Conservation (phyloP, 495 filamentous ascomycete genomes). For the Cercophora samala region DNA sequence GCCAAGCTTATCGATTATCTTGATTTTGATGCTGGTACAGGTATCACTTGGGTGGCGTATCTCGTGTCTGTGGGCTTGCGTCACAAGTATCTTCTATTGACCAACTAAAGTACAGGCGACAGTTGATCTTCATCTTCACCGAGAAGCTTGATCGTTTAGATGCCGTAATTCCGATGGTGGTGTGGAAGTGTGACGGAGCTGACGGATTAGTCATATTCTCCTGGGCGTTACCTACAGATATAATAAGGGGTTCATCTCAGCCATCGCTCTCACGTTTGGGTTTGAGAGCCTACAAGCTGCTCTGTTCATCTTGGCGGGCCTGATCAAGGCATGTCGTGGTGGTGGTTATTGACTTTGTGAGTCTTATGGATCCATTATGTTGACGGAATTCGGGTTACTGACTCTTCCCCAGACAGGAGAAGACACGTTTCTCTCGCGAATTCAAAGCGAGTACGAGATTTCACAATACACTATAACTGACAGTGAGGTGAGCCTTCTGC, state of each 20-base stretch:
- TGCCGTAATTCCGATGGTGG: background rate
- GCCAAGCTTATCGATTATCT: background rate
- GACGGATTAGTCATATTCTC: background rate
- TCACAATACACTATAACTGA: too few relatives aligned
- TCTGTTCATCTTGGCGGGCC: background rate
- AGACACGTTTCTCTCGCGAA: too few relatives aligned
- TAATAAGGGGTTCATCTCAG: background rate
- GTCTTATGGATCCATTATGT: too few relatives aligned
- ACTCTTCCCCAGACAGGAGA: too few relatives aligned
- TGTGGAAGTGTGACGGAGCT: background rate
- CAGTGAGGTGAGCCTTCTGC: background rate
- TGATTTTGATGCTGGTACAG: background rate
- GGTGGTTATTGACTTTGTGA: too few relatives aligned
- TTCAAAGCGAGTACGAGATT: too few relatives aligned
- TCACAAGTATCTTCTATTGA: background rate
- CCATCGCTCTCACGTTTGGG: background rate
- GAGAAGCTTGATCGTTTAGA: background rate
- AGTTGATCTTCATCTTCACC: background rate
- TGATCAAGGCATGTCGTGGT: too few relatives aligned
- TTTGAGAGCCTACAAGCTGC: background rate
- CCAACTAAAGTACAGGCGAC: background rate
- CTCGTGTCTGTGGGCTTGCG: background rate
- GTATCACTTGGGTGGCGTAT: background rate
- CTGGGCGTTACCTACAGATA: background rate
- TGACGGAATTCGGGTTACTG: too few relatives aligned